phyloP scores from a whole-genome alignment of 2,329 filamentous ascomycete species.

The Hypoxylon rubiginosum region DNA sequence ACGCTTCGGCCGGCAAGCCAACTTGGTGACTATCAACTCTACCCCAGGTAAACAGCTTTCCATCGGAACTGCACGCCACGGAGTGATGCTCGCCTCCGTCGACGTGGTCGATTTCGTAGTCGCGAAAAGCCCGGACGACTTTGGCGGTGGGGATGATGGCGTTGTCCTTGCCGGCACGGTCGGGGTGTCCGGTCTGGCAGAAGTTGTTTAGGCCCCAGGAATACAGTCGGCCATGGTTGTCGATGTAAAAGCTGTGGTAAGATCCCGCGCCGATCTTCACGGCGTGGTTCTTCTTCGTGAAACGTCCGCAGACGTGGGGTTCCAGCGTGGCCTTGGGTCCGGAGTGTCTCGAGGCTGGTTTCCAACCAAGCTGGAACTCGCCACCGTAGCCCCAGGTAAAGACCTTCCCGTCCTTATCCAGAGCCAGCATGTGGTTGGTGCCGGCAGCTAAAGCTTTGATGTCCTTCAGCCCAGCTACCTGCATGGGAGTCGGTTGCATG shows the following conservation, averaged over 20 bases:
- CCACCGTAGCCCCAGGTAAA: slow-evolving; percentile 84
- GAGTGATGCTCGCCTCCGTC: slow-evolving; percentile 78
- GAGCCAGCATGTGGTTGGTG: slow-evolving; percentile 75
- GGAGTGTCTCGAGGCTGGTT: slow-evolving; percentile 56
- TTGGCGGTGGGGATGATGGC: slow-evolving; percentile 52
- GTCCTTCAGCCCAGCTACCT: slow-evolving; percentile 70
- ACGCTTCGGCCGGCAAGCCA: neutral
- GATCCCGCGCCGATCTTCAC: slow-evolving; percentile 69
- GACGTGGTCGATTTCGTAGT: slow-evolving; percentile 73
- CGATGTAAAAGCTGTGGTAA: slow-evolving; percentile 77
- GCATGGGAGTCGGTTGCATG: slow-evolving; percentile 51
- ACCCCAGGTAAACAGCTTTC: slow-evolving; percentile 59
- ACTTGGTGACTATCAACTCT: slow-evolving; percentile 35
- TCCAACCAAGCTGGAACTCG: slow-evolving; percentile 75
- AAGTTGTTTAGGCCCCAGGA: slow-evolving; percentile 79
- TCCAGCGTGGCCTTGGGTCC: slow-evolving; percentile 45
- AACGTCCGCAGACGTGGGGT: slow-evolving; percentile 52
- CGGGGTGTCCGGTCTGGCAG: slow-evolving; percentile 73
- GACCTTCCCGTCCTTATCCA: slow-evolving; percentile 76
- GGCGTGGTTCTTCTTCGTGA: slow-evolving; percentile 54
- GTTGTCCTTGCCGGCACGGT: slow-evolving; percentile 70
- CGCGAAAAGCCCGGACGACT: slow-evolving; percentile 63
- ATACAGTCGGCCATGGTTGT: slow-evolving; percentile 73
- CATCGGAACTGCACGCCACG: slow-evolving; percentile 56
- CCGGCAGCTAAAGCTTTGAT: slow-evolving; percentile 72